Percentiles rank a stretch among this genome's conserved stretches.
phyloP scores from a whole-genome alignment of 2,329 filamentous ascomycete species.

The Sporothrix brunneoviolacea region DNA sequence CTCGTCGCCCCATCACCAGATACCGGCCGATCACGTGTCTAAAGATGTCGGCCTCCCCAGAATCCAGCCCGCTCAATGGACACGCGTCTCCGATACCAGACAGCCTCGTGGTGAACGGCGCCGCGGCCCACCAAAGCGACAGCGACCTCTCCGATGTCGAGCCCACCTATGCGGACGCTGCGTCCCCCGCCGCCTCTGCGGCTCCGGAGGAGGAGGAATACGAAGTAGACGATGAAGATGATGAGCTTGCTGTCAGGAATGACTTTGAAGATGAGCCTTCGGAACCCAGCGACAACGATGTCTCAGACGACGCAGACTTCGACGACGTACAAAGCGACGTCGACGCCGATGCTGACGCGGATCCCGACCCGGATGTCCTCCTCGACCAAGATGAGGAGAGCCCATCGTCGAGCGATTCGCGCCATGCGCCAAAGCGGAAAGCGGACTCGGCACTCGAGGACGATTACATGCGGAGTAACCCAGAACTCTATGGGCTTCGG shows the following conservation, averaged over 20 bases:
- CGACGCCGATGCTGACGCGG: slow-evolving; percentile 52
- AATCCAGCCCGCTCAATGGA: slow-evolving; percentile 60
- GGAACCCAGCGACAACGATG: slow-evolving; percentile 46
- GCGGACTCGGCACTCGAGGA: slow-evolving; percentile 58
- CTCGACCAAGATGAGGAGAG: slow-evolving; percentile 51
- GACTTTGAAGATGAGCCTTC: slow-evolving; percentile 36
- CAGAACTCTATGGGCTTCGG: slow-evolving; percentile 87
- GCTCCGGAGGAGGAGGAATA: slow-evolving; percentile 41
- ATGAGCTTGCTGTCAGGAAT: slow-evolving; percentile 25
- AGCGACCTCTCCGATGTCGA: slow-evolving; percentile 71
- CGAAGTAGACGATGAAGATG: slow-evolving; percentile 43
- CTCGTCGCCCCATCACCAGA: slow-evolving; percentile 44
- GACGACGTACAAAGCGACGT: slow-evolving; percentile 34
- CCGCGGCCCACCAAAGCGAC: slow-evolving; percentile 50
- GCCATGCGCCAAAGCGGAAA: slow-evolving; percentile 67
- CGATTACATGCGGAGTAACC: slow-evolving; percentile 82
- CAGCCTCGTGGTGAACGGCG: slow-evolving; percentile 34
- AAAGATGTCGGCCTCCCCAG: slow-evolving; percentile 57
- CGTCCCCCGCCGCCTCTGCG: slow-evolving; percentile 29
- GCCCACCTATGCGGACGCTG: slow-evolving; percentile 39
- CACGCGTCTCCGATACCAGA: slow-evolving; percentile 50
- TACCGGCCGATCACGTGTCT: slow-evolving; percentile 55
- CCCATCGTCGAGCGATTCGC: slow-evolving; percentile 66
- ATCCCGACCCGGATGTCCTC: slow-evolving; percentile 66
- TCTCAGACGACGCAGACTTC: slow-evolving; percentile 66